Conservation (phyloP, 352 stramenopile genomes). For the Globisporangium recalcitrans region DNA sequence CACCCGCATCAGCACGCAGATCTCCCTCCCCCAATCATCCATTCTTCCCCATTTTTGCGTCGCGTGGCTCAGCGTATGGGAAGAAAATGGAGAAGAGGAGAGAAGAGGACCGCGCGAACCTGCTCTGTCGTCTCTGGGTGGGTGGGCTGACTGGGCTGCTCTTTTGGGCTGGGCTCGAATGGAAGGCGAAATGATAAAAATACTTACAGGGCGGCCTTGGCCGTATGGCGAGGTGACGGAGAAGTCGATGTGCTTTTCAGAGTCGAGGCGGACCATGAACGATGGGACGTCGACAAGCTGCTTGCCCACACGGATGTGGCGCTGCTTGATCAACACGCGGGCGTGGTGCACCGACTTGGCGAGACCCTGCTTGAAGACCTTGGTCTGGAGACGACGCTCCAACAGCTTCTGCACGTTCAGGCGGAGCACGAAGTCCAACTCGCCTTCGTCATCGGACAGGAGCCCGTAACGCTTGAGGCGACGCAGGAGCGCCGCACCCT, state of each 20-base stretch:
- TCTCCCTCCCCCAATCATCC: background rate
- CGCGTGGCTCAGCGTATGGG: background rate
- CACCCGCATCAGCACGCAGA: background rate
- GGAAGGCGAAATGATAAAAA: background rate
- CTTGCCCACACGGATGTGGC: constrained; percentile 99
- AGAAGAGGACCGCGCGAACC: background rate
- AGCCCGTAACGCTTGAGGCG: constrained; percentile 97
- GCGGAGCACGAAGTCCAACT: constrained; percentile 98
- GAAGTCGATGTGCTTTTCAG: constrained; percentile 99
- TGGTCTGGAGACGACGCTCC: constrained; percentile 97
- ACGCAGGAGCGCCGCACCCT: constrained; percentile 96
- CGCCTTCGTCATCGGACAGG: constrained; percentile 96
- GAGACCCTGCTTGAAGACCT: constrained; percentile 98
- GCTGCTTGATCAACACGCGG: constrained; percentile 98
- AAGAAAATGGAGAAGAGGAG: background rate
- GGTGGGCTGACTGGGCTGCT: background rate
- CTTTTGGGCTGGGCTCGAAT: background rate
- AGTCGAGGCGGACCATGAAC: constrained; percentile 98
- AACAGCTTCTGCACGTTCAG: constrained; percentile 99
- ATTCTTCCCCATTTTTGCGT: background rate
- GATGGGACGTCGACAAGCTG: constrained; percentile 98
- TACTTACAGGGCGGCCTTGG: constrained; percentile 88
- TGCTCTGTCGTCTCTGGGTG: background rate
- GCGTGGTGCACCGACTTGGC: constrained; percentile 99
- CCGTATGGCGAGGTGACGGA: constrained; percentile 96